Conservation (phyloP, 1,139 yeast species). For the Protomyces gravidus region DNA sequence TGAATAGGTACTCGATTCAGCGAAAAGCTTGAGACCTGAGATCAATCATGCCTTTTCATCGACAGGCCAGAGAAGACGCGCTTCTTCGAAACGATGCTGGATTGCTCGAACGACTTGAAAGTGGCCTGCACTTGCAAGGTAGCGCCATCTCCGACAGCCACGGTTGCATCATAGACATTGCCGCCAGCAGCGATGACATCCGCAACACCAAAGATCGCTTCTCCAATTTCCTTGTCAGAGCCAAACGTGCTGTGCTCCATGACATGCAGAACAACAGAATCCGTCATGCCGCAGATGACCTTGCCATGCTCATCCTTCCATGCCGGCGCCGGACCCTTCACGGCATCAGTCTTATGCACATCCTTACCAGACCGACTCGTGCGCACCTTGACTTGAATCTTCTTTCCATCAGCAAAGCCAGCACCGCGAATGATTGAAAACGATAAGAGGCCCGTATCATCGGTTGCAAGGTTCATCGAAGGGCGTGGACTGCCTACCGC, state of each 20-base stretch:
- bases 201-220: constrained; percentile 42
- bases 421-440: constrained; percentile 36
- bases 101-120: background rate
- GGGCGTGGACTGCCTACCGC: background rate
- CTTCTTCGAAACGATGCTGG: background rate
- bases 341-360: constrained; percentile 60
- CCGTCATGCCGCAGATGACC: background rate
- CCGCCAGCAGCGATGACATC: background rate
- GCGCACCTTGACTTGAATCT: constrained; percentile 40
- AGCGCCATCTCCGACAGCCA: background rate
- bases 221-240: constrained; percentile 61
- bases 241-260: constrained; percentile 70
- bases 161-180: background rate
- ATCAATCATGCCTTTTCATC: no score
- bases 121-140: background rate
- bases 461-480: constrained; percentile 1
- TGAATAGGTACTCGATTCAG: no score
- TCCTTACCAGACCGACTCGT: constrained; percentile 45
- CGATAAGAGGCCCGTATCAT: constrained; percentile 23
- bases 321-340: constrained; percentile 50
- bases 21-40: no score
- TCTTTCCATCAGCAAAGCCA: constrained; percentile 38
- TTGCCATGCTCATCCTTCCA: constrained; percentile 55
- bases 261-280: background rate
- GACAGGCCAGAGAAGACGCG: background rate